These are phyloP conservation scores for Geotrichum carabidarum DNA, from an alignment of 1,139 yeast species.

Conservation along the genomic window DNA sequence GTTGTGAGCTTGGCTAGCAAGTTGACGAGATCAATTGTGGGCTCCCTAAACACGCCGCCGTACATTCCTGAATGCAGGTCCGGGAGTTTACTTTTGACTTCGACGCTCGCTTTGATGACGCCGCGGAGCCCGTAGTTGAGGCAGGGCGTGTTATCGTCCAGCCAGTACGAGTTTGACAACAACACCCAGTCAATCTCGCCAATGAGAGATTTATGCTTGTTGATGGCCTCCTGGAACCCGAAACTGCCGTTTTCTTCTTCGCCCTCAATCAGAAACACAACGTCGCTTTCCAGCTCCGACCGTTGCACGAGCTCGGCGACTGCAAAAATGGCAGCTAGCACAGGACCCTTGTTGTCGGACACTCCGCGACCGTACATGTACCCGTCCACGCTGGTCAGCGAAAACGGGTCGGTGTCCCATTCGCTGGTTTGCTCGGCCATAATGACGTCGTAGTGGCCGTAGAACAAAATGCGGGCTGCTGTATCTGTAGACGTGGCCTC, in stretches of 20 bases:
- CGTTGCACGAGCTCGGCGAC: constrained; percentile 64
- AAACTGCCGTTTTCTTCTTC: constrained; percentile 92
- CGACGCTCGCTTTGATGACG: constrained; percentile 72
- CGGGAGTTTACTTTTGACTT: constrained; percentile 64
- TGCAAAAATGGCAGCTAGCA: constrained; percentile 82
- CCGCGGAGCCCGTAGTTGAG: constrained; percentile 92
- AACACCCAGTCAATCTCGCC: constrained; percentile 82
- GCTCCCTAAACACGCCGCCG: constrained; percentile 88
- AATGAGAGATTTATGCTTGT: constrained; percentile 46
- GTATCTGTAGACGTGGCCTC: not conserved
- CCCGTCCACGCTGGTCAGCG: constrained; percentile 71
- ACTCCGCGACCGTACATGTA: constrained; percentile 89
- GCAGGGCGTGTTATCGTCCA: constrained; percentile 84
- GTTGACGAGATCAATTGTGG: constrained; percentile 78
- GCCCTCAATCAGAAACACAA: constrained; percentile 83
- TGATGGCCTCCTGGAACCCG: constrained; percentile 70
- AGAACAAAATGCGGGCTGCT: constrained; percentile 55
- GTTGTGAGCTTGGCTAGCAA: constrained; percentile 59
- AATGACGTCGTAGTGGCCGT: constrained; percentile 95
- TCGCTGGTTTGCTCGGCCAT: constrained; percentile 51
- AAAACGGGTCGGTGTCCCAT: constrained; percentile 81
- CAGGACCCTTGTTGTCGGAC: constrained; percentile 92
- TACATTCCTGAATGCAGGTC: constrained; percentile 96
- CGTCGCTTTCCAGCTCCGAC: constrained; percentile 58
- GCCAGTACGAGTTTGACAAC: constrained; percentile 89